Evolutionary conservation across 495 filamentous ascomycete species (phyloP), one percentile per base, ranked within the genome.

Genomic region (Daldinia concentrica): DNA sequence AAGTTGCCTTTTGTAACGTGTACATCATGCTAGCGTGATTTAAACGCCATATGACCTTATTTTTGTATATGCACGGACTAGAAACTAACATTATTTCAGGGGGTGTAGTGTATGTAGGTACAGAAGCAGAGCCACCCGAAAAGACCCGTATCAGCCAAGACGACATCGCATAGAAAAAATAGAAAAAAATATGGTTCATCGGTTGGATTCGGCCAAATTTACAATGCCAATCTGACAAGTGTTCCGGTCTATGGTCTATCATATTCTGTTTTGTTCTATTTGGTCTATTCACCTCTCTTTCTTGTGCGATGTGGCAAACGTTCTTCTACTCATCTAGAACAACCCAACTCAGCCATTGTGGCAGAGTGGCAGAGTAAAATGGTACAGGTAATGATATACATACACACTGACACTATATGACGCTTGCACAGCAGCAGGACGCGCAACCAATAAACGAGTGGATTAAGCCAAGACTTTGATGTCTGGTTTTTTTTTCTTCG

Each of bases 71-170:
- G n/a, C n/a, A n/a, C n/a, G n/a, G n/a, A n/a, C n/a, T n/a, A n/a
- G n/a, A n/a, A n/a, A n/a, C n/a, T n/a, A n/a, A n/a, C n/a, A n/a
- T n/a, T n/a, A n/a, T n/a, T n/a, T n/a, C n/a, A n/a, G n/a, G n/a
- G n/a, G n/a, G n/a, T n/a, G n/a, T n/a, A n/a, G n/a, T n/a, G n/a
- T n/a, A n/a, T n/a, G n/a, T n/a, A n/a, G n/a, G n/a, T n/a, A 36
- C 34, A 36, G 34, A 36, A 36, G 9, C 17, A 54, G 27, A 52
- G 17, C 54, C 24, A 39, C 59, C 69, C 64, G 64, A 68, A 64
- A 72, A 64, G 7, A 56, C 48, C 69, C 69, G 63, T 14, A 43
- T 0, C 12, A 29, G 29, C 51, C 24, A 54, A 54, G 51, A 54
- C 51, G 26, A 54, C 12, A 30, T 27, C 51, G 51, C 29, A 54